phyloP scores from a whole-genome alignment of 306 rosid genomes.

The Canavalia gladiata region DNA sequence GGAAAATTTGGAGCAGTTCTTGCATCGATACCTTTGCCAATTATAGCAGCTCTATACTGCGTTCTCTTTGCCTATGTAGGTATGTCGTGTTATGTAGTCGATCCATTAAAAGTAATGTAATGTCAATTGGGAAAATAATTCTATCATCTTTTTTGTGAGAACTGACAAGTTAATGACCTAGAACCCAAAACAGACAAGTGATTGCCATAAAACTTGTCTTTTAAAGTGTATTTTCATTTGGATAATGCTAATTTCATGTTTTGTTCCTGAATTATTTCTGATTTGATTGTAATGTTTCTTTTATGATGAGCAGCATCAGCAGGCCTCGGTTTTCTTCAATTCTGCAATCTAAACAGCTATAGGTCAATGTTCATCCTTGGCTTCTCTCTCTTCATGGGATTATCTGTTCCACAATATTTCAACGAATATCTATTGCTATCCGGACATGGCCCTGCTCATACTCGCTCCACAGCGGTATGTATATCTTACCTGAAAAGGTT shows the following conservation, averaged over 20 bases:
- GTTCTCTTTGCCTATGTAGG: constrained; percentile 89
- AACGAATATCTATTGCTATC: constrained; percentile 54
- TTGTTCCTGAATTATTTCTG: neutral
- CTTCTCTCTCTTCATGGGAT: constrained; percentile 85
- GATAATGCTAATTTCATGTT: neutral
- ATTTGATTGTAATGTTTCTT: constrained; percentile 33
- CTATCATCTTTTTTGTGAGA: neutral
- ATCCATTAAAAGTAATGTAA: neutral
- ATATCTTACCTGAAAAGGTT: neutral
- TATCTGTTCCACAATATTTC: constrained; percentile 85
- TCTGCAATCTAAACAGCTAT: constrained; percentile 86
- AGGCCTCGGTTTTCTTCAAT: constrained; percentile 82
- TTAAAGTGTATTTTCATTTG: constrained; percentile 17
- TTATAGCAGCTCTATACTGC: constrained; percentile 84
- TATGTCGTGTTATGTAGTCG: constrained; percentile 45
- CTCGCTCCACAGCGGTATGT: constrained; percentile 68
- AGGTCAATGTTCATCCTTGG: constrained; percentile 79
- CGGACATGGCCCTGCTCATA: constrained; percentile 75
- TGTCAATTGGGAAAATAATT: neutral
- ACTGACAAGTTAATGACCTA: neutral
- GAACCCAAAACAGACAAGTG: constrained; percentile 8
- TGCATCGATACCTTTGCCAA: constrained; percentile 88
- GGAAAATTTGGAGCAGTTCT: constrained; percentile 95
- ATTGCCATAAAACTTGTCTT: constrained; percentile 27
- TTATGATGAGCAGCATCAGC: constrained; percentile 66